Evolutionary conservation across 768 basidiomycete genomes (phyloP).

Genomic region (Mycena latifolia): DNA sequence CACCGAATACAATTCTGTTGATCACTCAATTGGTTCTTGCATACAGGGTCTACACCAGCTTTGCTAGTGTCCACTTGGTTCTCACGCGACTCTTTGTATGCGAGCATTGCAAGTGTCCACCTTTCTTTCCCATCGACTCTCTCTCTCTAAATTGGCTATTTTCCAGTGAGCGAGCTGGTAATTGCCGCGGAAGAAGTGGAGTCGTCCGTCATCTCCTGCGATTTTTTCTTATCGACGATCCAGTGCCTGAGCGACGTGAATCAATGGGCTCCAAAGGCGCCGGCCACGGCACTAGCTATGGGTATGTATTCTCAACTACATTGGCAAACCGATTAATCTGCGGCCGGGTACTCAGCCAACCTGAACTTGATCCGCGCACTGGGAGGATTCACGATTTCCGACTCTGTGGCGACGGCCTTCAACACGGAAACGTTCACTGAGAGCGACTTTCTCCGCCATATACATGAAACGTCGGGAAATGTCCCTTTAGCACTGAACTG

Average conservation of each 20-base stretch:
- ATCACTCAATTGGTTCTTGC: slow-evolving; percentile 5
- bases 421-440: slow-evolving; percentile 74
- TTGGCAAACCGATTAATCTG: slow-evolving; percentile 2
- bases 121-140: too few relatives aligned
- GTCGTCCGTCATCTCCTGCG: slow-evolving; percentile 17
- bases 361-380: slow-evolving; percentile 75
- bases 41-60: slow-evolving; percentile 71
- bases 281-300: slow-evolving; percentile 64
- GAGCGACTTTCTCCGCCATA: slow-evolving; percentile 59
- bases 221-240: slow-evolving; percentile 7
- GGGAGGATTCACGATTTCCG: slow-evolving; percentile 68
- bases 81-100: slow-evolving; percentile 69
- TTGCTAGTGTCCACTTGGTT: slow-evolving; percentile 68
- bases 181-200: slow-evolving; percentile 71
- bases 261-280: slow-evolving; percentile 67
- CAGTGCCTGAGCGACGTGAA: slow-evolving; percentile 70
- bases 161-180: slow-evolving; percentile 68
- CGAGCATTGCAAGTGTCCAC: slow-evolving; percentile 64
- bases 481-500: slow-evolving; percentile 68
- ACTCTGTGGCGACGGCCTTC: slow-evolving; percentile 65
- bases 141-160: too few relatives aligned
- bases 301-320: slow-evolving; percentile 49
- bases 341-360: slow-evolving; percentile 54
- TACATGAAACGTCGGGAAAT: slow-evolving; percentile 60
- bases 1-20: too few relatives aligned